A percentile compares a stretch with the other conserved stretches of the same genome.
Evolutionary conservation across 1,139 yeast genomes (phyloP).

Genomic region (Candida sanyaensis): DNA sequence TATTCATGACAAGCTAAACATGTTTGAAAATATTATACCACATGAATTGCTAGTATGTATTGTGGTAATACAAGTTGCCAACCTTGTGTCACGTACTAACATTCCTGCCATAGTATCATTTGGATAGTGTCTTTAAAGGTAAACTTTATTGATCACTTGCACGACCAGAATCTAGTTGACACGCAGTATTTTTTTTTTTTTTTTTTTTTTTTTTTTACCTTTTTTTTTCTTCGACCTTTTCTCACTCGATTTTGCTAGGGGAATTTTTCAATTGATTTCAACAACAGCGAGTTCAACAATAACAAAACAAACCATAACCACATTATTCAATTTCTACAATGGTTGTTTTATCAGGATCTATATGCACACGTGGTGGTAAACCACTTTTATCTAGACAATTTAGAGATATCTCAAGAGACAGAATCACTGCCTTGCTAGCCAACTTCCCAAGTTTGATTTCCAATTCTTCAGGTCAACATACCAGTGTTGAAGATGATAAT

Average conservation of each 20-base stretch:
- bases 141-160: slow-evolving; percentile 6
- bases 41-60: slow-evolving; percentile 9
- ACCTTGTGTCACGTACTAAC: slow-evolving; percentile 6
- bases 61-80: no score
- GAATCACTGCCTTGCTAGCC: slow-evolving; percentile 84
- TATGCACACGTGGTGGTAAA: slow-evolving; percentile 94
- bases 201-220: background rate
- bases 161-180: slow-evolving; percentile 11
- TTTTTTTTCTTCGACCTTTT: background rate
- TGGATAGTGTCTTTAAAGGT: slow-evolving; percentile 7
- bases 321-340: slow-evolving; percentile 13
- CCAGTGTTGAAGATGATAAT: slow-evolving; percentile 90
- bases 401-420: slow-evolving; percentile 78
- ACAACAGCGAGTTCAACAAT: slow-evolving; percentile 4
- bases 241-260: background rate
- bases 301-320: background rate
- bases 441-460: slow-evolving; percentile 83
- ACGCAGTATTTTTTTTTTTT: slow-evolving; percentile 6
- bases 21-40: slow-evolving; percentile 7
- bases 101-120: slow-evolving; percentile 1
- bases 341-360: slow-evolving; percentile 85
- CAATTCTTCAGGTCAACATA: slow-evolving; percentile 76
- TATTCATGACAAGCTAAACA: slow-evolving; percentile 7
- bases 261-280: slow-evolving; percentile 4
- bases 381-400: slow-evolving; percentile 93